These are phyloP conservation scores for Trichophyton equinum DNA, from an alignment of 2,329 filamentous ascomycete species.

Conservation along the genomic window DNA sequence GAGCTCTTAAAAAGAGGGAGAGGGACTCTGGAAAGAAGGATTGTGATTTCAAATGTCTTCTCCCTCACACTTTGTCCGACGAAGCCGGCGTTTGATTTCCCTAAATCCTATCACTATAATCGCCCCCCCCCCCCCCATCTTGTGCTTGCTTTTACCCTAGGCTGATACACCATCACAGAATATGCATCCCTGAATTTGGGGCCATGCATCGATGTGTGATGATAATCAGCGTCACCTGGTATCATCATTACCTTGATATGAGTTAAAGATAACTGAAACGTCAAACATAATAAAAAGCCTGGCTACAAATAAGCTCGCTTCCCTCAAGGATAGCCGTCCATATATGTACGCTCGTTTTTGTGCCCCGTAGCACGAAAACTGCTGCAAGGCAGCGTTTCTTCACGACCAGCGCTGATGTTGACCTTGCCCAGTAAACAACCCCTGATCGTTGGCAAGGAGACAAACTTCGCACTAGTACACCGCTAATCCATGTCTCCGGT, in stretches of 20 bases:
- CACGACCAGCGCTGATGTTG: neutral
- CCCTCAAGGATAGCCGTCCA: neutral
- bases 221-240: neutral
- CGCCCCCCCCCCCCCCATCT: neutral
- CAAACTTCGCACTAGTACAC: neutral
- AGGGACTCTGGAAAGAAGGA: constrained; percentile 54
- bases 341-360: neutral
- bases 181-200: neutral
- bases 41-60: constrained; percentile 15
- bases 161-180: neutral
- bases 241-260: neutral
- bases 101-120: neutral
- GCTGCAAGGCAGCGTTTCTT: neutral
- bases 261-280: neutral
- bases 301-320: neutral
- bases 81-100: neutral
- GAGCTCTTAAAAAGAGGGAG: constrained; percentile 72
- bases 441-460: neutral
- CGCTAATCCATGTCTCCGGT: neutral
- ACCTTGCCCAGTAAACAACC: neutral
- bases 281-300: neutral
- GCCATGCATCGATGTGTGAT: neutral
- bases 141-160: neutral
- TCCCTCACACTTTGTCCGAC: neutral
- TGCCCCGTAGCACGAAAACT: neutral